phyloP scores from a whole-genome alignment of 441 rosid genomes.

The Sinapis alba region DNA sequence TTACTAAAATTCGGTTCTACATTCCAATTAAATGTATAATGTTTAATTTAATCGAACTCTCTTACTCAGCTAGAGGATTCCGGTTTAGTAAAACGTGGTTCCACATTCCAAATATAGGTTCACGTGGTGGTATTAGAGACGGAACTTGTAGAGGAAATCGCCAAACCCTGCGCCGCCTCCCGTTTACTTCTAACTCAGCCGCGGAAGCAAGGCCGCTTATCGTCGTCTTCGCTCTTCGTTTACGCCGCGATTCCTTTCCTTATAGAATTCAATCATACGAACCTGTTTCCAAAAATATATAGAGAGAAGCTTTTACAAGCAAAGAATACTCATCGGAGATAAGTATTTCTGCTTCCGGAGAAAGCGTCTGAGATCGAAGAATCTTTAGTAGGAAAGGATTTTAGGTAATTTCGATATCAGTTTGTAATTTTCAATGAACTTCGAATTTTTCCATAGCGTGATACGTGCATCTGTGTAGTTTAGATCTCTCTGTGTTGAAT shows the following conservation, averaged over 20 bases:
- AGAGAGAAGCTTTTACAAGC: background rate
- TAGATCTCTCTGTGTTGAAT: background rate
- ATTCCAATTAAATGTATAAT: background rate
- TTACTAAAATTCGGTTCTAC: background rate
- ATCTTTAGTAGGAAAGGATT: background rate
- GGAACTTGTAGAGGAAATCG: conserved; percentile 19
- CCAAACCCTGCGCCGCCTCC: conserved; percentile 36
- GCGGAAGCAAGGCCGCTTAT: conserved; percentile 6
- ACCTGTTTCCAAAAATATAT: too few relatives aligned
- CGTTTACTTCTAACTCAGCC: conserved; percentile 10
- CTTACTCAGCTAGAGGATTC: background rate
- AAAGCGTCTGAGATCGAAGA: background rate
- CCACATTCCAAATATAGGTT: background rate
- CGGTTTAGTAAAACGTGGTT: conserved; percentile 7
- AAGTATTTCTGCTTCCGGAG: background rate
- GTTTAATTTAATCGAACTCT: background rate
- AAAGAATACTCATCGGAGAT: background rate
- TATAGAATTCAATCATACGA: too few relatives aligned
- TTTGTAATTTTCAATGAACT: too few relatives aligned
- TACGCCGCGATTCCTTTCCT: background rate
- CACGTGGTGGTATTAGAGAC: conserved; percentile 7
- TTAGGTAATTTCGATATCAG: conserved; percentile 10
- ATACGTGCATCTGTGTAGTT: background rate
- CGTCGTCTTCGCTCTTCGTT: background rate
- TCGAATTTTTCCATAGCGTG: background rate